A percentile compares a stretch with the other conserved stretches of the same genome.
These are phyloP conservation scores for Botrytis byssoidea DNA, from an alignment of 2,329 filamentous ascomycete genomes.

Conservation along the genomic window DNA sequence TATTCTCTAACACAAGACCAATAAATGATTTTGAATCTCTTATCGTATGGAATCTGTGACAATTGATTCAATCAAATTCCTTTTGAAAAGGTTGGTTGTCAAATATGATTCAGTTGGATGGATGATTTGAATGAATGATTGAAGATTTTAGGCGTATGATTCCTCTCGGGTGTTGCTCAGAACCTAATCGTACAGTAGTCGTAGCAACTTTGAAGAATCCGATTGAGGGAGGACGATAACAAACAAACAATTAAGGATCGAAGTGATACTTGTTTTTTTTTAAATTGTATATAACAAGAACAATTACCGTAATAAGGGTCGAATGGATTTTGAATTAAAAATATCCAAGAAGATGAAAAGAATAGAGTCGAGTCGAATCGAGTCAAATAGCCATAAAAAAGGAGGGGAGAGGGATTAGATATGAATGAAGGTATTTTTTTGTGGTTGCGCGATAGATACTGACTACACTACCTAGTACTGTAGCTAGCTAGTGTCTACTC, in stretches of 20 bases:
- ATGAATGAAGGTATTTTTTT: background rate
- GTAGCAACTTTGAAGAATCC: background rate
- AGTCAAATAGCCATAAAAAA: background rate
- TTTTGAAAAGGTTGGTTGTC: background rate
- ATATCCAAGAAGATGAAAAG: background rate
- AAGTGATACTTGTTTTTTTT: background rate
- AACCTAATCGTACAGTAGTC: background rate
- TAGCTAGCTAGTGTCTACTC: background rate
- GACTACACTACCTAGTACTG: background rate
- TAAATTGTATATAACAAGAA: background rate
- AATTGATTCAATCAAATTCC: background rate
- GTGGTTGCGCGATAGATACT: background rate
- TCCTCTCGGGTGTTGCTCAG: slow-evolving; percentile 1
- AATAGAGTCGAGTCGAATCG: background rate
- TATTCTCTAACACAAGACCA: background rate
- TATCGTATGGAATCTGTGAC: background rate
- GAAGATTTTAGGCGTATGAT: background rate
- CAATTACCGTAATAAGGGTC: background rate
- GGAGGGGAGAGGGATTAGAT: background rate
- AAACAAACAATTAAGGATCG: background rate
- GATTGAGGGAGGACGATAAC: background rate
- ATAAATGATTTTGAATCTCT: background rate
- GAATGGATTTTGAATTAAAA: background rate
- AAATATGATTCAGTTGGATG: background rate
- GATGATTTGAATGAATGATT: slow-evolving; percentile 6